Base-by-base conservation (phyloP, 768 basidiomycete species). In the Macrolepiota albuminosa region DNA sequence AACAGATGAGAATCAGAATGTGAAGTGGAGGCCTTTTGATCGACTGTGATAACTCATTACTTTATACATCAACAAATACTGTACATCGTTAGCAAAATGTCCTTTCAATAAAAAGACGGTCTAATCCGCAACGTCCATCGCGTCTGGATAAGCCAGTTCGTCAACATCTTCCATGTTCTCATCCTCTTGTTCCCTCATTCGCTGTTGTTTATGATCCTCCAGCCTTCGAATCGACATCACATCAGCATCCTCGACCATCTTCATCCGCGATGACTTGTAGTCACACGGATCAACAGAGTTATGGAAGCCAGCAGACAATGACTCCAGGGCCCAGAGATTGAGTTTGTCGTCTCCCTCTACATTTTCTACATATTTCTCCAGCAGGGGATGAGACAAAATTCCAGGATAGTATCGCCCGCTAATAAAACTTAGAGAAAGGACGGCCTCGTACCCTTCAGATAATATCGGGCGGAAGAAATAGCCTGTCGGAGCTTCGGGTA, bases 371-470 rank as follows among this genome's bases (percentile, higher is more conserved):
- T 64, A 65, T 4, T 73, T 69, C 13, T 70, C 71, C 21, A 92
- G 71, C 39, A 86, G 74, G 1, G 88, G 88, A 66, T 91, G 89
- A 24, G 75, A 67, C 26, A 92, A 77, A 39, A 94, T 76, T 6
- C 78, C 74, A 5, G 91, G 88, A 68, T 94, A 94, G 69, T 94
- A 94, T 57, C 93, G 79, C 36, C 93, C 93, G 36, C 84, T 84
- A 61, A 95, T 78, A 50, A 91, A 75, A 39, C 84, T 82, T 45
- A 93, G 76, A 3, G 84, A 84, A n/a, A 91, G 63, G 21, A 88
- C 81, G 16, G 81, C 81, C 70, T 93, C 89, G 60, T 81, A 70
- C 0, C 82, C 87, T 7, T 83, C 75, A 2, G 76, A 67, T 14
- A 91, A 76, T 58, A 94, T 85, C 0, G 82, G 77, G 18, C 88